Percentiles rank a stretch among this genome's conserved stretches.
Conservation (phyloP, 2,329 filamentous ascomycete genomes). For the Diplocarpon mali region DNA sequence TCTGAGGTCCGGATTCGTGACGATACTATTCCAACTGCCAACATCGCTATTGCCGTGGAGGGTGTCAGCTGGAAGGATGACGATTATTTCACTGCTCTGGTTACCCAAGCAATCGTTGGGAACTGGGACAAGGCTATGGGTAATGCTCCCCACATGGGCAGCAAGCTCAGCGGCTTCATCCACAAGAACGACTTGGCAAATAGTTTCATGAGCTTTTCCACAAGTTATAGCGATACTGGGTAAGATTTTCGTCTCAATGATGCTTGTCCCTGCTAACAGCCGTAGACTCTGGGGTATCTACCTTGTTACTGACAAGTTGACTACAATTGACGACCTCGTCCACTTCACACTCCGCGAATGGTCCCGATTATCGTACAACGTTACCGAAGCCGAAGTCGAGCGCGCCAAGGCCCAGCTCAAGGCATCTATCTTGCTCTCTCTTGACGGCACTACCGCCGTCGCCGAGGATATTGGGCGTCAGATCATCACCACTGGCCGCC, state of each 20-base stretch:
- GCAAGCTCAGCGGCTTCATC: conserved; percentile 92
- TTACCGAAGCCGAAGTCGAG: conserved; percentile 85
- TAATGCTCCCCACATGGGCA: conserved; percentile 92
- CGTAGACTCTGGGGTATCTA: conserved; percentile 98
- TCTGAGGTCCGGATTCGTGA: conserved; percentile 94
- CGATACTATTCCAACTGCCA: conserved; percentile 89
- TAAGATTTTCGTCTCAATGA: conserved; percentile 37
- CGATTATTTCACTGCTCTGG: conserved; percentile 96
- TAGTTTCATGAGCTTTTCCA: conserved; percentile 99
- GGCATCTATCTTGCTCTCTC: conserved; percentile 91
- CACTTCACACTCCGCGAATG: conserved; percentile 98
- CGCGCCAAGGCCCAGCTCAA: conserved; percentile 99
- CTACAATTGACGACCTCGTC: conserved; percentile 83
- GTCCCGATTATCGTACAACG: conserved; percentile 85
- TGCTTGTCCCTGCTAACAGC: conserved; percentile 27
- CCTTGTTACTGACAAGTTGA: conserved; percentile 83
- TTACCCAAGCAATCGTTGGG: conserved; percentile 95
- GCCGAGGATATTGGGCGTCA: conserved; percentile 98
- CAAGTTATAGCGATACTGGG: conserved; percentile 98
- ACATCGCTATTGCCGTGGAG: conserved; percentile 97
- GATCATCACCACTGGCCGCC: conserved; percentile 92
- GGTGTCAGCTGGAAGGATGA: conserved; percentile 99
- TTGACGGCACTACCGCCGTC: conserved; percentile 93
- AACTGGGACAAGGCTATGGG: conserved; percentile 99
- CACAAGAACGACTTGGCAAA: conserved; percentile 94